Evolutionary conservation across 179 eudicot genomes (phyloP).

Genomic region (Spinacia oleracea): DNA sequence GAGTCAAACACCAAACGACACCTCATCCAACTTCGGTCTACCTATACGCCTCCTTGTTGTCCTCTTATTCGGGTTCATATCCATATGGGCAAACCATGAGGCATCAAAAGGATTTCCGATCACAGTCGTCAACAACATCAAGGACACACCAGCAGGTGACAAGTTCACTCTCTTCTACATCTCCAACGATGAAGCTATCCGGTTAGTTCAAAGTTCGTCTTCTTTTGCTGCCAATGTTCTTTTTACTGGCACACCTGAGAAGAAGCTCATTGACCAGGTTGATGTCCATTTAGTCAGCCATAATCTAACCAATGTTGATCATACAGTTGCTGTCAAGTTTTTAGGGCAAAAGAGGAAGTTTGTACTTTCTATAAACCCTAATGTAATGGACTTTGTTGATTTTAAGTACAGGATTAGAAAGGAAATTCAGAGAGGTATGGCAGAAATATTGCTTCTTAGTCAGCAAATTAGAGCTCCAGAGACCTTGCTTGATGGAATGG

Average conservation of each 20-base stretch:
- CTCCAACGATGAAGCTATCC: conserved; percentile 52
- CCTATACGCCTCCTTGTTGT: conserved; percentile 34
- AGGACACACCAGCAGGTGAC: conserved; percentile 27
- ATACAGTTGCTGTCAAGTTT: conserved; percentile 21
- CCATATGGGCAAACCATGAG: conserved; percentile 62
- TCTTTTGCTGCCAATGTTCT: conserved; percentile 39
- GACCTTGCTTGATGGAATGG: conserved; percentile 45
- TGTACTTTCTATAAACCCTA: conserved; percentile 39
- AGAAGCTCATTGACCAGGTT: conserved; percentile 43
- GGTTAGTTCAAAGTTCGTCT: conserved; percentile 42
- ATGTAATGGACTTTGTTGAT: conserved; percentile 35
- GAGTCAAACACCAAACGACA: neutral
- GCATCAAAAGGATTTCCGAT: conserved; percentile 64
- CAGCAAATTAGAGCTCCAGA: conserved; percentile 36
- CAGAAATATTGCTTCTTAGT: conserved; percentile 47
- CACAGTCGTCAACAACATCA: conserved; percentile 39
- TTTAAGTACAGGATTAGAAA: conserved; percentile 31
- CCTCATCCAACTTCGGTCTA: conserved; percentile 30
- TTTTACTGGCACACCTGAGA: conserved; percentile 35
- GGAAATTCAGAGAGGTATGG: conserved; percentile 51
- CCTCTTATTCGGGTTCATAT: conserved; percentile 35
- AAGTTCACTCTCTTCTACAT: conserved; percentile 51
- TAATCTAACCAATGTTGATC: conserved; percentile 33
- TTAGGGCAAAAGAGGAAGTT: conserved; percentile 27
- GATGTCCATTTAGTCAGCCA: conserved; percentile 34